phyloP scores from a whole-genome alignment of 2,329 filamentous ascomycete genomes.

The Exophiala dermatitidis region DNA sequence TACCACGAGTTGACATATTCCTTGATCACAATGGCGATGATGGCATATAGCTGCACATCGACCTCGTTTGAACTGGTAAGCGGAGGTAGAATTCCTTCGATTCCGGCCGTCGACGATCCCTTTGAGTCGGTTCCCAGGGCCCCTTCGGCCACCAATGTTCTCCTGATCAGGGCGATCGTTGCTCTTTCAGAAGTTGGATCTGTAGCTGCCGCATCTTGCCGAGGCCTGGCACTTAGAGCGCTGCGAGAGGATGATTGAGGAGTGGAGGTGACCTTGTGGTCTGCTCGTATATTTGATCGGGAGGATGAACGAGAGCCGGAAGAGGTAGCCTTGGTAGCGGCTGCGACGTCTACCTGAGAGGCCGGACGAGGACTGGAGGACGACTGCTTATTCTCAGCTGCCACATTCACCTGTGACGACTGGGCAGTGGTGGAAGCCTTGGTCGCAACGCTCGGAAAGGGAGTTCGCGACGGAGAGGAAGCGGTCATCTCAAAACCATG shows the following conservation, averaged over 20 bases:
- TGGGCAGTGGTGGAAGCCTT: constrained; percentile 35
- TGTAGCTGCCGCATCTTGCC: constrained; percentile 28
- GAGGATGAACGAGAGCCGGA: constrained; percentile 19
- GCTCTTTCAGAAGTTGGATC: constrained; percentile 64
- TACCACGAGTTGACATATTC: constrained; percentile 95
- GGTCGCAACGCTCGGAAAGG: constrained; percentile 16
- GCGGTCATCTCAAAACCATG: constrained; percentile 27
- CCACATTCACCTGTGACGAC: constrained; percentile 21
- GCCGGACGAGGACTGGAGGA: constrained; percentile 21
- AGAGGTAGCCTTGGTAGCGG: constrained; percentile 20
- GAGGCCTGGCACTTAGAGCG: constrained; percentile 28
- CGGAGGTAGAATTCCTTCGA: constrained; percentile 78
- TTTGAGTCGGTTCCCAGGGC: constrained; percentile 45
- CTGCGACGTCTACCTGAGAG: constrained; percentile 19
- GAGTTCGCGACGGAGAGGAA: constrained; percentile 29
- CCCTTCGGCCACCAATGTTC: constrained; percentile 58
- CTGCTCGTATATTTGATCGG: constrained; percentile 12
- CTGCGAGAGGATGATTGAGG: constrained; percentile 31
- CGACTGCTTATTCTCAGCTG: constrained; percentile 9
- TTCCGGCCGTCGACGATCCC: constrained; percentile 54
- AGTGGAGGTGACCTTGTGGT: constrained; percentile 24
- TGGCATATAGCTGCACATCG: constrained; percentile 85
- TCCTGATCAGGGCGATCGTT: constrained; percentile 73
- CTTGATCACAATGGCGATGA: constrained; percentile 80
- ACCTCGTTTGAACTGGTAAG: constrained; percentile 91